Conservation (phyloP, 1,284 basidiomycete species). For the Sporisorium scitamineum region DNA sequence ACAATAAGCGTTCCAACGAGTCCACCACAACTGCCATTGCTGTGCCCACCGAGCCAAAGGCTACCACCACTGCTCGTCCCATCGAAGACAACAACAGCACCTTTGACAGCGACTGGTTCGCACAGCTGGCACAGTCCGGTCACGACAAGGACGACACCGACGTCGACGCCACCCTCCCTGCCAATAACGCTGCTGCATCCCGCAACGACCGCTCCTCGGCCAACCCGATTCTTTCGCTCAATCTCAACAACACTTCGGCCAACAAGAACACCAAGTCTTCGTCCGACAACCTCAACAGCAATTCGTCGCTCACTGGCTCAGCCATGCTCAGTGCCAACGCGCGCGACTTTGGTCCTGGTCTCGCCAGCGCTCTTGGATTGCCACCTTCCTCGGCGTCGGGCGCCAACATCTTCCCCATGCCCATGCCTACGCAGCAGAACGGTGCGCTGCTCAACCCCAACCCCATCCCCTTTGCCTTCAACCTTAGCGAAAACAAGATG, state of each 20-base stretch:
- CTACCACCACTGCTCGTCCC: conserved; percentile 33
- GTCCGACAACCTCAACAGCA: conserved; percentile 12
- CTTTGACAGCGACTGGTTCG: conserved; percentile 53
- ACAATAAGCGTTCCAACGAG: conserved; percentile 12
- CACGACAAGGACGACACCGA: conserved; percentile 47
- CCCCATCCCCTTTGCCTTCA: conserved; percentile 65
- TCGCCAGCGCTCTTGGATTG: conserved; percentile 33
- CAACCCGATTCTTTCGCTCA: conserved; percentile 51
- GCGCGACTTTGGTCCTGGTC: conserved; percentile 45
- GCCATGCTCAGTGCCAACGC: conserved; percentile 54
- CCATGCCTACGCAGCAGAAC: conserved; percentile 62
- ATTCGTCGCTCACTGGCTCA: conserved; percentile 30
- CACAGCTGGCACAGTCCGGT: conserved; percentile 51
- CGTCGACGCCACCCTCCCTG: conserved; percentile 2
- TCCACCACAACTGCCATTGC: conserved; percentile 19
- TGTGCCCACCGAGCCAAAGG: conserved; percentile 24
- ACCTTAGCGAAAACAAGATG: conserved; percentile 54
- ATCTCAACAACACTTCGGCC: conserved; percentile 18
- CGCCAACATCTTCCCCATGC: conserved; percentile 54
- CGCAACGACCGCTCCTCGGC: conserved; percentile 20
- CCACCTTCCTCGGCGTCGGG: conserved; percentile 28
- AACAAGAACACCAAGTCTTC: conserved; percentile 20
- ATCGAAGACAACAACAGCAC: conserved; percentile 42
- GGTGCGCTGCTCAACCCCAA: conserved; percentile 65
- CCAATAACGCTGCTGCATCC: conserved; percentile 2